Percentiles rank a stretch among this genome's conserved stretches.
phyloP scores from a whole-genome alignment of 83 land plant genomes.

The Picea mariana region DNA sequence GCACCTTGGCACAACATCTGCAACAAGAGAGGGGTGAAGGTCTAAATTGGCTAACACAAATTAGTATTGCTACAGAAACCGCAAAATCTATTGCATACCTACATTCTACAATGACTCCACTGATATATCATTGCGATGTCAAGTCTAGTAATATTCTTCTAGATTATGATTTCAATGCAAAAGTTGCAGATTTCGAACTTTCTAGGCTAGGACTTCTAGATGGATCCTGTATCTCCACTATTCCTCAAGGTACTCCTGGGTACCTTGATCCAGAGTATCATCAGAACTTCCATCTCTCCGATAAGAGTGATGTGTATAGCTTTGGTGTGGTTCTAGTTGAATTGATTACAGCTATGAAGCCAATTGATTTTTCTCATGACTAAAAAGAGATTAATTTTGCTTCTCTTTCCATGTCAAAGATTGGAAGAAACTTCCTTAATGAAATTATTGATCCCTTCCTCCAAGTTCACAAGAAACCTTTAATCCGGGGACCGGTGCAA shows the following conservation, averaged over 20 bases:
- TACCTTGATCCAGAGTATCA: too few species aligned
- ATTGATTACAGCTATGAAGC: constrained; percentile 21
- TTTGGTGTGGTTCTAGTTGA: constrained; percentile 37
- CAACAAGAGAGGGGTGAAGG: constrained; percentile 17
- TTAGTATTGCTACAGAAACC: constrained; percentile 29
- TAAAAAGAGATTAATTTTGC: constrained; percentile 19
- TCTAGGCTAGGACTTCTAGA: too few species aligned
- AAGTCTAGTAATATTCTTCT: constrained; percentile 36
- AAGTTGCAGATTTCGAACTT: constrained; percentile 37
- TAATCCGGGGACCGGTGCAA: too few species aligned
- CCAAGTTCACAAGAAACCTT: constrained; percentile 8
- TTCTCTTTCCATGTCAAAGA: constrained; percentile 21
- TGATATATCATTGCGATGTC: constrained; percentile 33
- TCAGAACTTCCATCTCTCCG: too few species aligned
- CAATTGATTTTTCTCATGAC: constrained; percentile 18
- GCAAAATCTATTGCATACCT: constrained; percentile 32
- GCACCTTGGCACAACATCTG: constrained; percentile 26
- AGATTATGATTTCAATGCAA: constrained; percentile 23
- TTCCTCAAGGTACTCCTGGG: too few species aligned
- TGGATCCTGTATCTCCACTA: too few species aligned
- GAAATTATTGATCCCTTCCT: constrained; percentile 29
- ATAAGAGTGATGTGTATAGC: too few species aligned
- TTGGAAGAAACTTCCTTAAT: constrained; percentile 8
- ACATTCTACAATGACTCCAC: constrained; percentile 21
- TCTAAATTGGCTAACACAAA: constrained; percentile 2